Evolutionary conservation across 768 basidiomycete species (phyloP).

Genomic region (Cystobasidium ongulense): DNA sequence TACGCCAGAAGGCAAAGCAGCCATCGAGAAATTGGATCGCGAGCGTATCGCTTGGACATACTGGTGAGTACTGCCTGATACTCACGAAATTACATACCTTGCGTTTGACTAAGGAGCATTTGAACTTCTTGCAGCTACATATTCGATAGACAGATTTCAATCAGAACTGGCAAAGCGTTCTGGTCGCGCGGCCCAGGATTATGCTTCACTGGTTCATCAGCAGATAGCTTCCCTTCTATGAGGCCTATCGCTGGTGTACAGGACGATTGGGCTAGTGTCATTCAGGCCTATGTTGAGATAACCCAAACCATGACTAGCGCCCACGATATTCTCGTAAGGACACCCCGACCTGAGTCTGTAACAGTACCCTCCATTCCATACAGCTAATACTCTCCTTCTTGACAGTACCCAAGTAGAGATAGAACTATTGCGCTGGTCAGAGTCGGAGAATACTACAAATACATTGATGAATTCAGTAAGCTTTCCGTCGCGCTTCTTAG

Average conservation of each 20-base stretch:
- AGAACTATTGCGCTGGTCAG: slow-evolving; percentile 33
- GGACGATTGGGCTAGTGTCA: slow-evolving; percentile 36
- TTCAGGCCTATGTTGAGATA: slow-evolving; percentile 33
- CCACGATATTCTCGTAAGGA: slow-evolving; percentile 34
- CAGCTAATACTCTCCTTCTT: neutral
- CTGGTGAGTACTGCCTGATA: neutral
- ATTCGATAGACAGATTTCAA: slow-evolving; percentile 36
- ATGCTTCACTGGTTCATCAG: slow-evolving; percentile 23
- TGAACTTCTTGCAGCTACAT: slow-evolving; percentile 32
- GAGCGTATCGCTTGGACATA: slow-evolving; percentile 39
- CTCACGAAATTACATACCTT: neutral
- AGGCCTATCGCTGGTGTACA: slow-evolving; percentile 32
- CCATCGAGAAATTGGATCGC: slow-evolving; percentile 31
- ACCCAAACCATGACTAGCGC: slow-evolving; percentile 34
- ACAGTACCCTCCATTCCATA: neutral
- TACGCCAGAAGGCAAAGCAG: slow-evolving; percentile 18
- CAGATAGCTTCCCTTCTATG: slow-evolving; percentile 37
- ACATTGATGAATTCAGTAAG: slow-evolving; percentile 35
- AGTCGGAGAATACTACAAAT: slow-evolving; percentile 36
- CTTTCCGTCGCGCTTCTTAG: slow-evolving; percentile 16
- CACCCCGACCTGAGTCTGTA: neutral
- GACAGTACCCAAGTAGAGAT: slow-evolving; percentile 33
- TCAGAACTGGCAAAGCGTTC: slow-evolving; percentile 39
- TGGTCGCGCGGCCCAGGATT: slow-evolving; percentile 37
- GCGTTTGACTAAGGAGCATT: neutral